Percentiles rank a stretch among this genome's conserved stretches.
Evolutionary conservation across 2,329 filamentous ascomycete genomes (phyloP).

Genomic region (Fusarium caatingaense): DNA sequence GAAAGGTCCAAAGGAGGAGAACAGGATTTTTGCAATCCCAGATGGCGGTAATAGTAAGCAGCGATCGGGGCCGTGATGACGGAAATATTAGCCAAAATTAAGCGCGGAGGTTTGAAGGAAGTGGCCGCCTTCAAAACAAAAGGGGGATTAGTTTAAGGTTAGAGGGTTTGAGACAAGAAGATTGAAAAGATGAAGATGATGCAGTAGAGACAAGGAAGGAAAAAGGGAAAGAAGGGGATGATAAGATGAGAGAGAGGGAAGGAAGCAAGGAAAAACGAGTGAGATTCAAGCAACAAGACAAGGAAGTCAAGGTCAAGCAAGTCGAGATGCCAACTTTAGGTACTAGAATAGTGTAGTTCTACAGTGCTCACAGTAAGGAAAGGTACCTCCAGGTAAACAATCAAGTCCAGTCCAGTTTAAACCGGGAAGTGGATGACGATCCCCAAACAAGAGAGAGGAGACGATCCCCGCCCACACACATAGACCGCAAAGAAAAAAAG

Average conservation of each 20-base stretch:
- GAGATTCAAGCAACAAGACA: conserved; percentile 22
- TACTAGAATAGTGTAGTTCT: background rate
- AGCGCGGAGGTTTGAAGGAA: conserved; percentile 20
- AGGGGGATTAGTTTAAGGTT: conserved; percentile 23
- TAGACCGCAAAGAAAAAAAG: conserved; percentile 1
- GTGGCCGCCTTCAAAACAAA: conserved; percentile 34
- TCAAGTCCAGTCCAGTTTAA: conserved; percentile 23
- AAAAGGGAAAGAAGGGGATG: conserved; percentile 13
- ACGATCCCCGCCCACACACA: conserved; percentile 33
- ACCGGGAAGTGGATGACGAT: conserved; percentile 47
- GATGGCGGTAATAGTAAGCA: conserved; percentile 15
- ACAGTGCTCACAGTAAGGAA: background rate
- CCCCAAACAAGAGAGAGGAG: conserved; percentile 35
- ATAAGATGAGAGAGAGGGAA: conserved; percentile 7
- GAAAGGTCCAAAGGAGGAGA: conserved; percentile 30
- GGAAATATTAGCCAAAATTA: conserved; percentile 37
- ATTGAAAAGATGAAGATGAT: conserved; percentile 15
- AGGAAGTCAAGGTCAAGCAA: conserved; percentile 14
- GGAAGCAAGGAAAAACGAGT: conserved; percentile 26
- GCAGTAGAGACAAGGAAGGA: conserved; percentile 7
- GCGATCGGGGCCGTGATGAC: conserved; percentile 32
- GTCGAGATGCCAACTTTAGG: background rate
- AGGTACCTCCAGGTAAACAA: background rate
- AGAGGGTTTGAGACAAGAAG: conserved; percentile 20
- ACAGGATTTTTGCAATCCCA: conserved; percentile 37